These are phyloP conservation scores for Lignosus rhinocerotis DNA, from an alignment of 1,284 basidiomycete genomes.

Conservation along the genomic window DNA sequence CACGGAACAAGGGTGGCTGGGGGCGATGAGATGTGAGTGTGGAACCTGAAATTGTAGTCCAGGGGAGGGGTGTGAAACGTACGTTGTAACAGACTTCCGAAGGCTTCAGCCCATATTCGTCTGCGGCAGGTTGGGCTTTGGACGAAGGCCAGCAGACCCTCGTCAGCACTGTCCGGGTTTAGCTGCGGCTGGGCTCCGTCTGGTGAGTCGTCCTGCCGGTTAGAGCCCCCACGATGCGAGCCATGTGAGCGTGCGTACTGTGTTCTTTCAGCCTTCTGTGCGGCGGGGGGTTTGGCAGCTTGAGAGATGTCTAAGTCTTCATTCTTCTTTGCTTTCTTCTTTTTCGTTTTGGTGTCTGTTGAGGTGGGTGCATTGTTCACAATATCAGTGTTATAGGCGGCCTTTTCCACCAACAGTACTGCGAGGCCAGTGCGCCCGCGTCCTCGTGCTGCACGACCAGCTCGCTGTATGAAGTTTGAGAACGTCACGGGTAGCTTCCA, in stretches of 20 bases:
- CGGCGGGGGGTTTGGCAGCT: neutral
- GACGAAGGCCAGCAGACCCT: conserved; percentile 21
- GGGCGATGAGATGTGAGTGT: neutral
- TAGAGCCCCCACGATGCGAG: conserved; percentile 4
- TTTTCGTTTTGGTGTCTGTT: neutral
- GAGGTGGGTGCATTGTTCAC: neutral
- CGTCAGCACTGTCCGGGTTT: conserved; percentile 7
- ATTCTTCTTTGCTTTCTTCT: neutral
- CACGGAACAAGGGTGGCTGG: conserved; percentile 1
- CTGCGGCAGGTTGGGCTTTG: conserved; percentile 21
- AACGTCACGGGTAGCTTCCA: conserved; percentile 28
- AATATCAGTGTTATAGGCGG: conserved; percentile 13
- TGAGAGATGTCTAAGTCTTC: no score
- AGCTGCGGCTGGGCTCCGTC: neutral
- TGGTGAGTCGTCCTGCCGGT: neutral
- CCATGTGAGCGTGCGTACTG: conserved; percentile 18
- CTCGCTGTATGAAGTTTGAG: conserved; percentile 28
- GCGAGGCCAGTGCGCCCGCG: conserved; percentile 17
- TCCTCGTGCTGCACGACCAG: conserved; percentile 26
- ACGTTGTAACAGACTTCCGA: conserved; percentile 12
- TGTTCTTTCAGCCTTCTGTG: neutral
- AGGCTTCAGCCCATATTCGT: conserved; percentile 8
- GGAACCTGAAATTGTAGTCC: no score
- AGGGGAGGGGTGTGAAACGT: no score
- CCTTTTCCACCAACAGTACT: conserved; percentile 25